phyloP scores from a whole-genome alignment of 2,329 filamentous ascomycete genomes.

The Phyllosticta paracitricarpa region DNA sequence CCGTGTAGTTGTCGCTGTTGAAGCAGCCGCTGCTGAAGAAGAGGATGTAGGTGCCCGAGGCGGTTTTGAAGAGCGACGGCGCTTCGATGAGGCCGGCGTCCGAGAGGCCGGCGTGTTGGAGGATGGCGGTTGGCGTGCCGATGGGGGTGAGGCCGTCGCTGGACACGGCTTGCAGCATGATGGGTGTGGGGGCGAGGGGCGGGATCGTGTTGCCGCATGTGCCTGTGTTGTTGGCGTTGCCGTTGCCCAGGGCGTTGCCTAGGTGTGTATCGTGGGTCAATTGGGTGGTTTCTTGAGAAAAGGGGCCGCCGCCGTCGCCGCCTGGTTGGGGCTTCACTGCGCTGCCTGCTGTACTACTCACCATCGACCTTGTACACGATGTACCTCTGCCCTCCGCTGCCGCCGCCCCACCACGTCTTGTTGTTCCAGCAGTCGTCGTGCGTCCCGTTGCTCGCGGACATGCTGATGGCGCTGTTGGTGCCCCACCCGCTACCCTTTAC shows the following conservation, averaged over 20 bases:
- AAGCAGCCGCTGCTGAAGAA: constrained; percentile 56
- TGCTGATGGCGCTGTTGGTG: background rate
- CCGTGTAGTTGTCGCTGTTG: constrained; percentile 44
- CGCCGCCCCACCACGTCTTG: constrained; percentile 1
- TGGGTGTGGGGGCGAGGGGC: constrained; percentile 38
- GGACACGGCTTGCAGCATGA: constrained; percentile 46
- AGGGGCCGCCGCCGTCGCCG: too few species aligned
- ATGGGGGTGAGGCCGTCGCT: constrained; percentile 43
- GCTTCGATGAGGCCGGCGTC: constrained; percentile 51
- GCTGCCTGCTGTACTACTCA: constrained; percentile 29
- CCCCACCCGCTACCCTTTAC: constrained; percentile 7
- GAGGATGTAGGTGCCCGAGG: constrained; percentile 45
- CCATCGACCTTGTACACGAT: constrained; percentile 59
- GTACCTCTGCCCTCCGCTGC: constrained; percentile 28
- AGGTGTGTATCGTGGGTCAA: too few species aligned
- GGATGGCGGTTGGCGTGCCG: constrained; percentile 39
- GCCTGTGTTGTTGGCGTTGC: background rate
- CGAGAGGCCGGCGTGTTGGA: constrained; percentile 32
- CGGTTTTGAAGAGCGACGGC: constrained; percentile 41
- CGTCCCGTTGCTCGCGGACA: constrained; percentile 28
- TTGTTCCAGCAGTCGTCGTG: constrained; percentile 30
- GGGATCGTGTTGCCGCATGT: constrained; percentile 17
- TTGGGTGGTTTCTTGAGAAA: too few species aligned
- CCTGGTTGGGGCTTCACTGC: too few species aligned
- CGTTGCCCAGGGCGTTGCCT: constrained; percentile 9